Conservation (phyloP, 75 land plant species). For the Chamaecyparis obtusa region DNA sequence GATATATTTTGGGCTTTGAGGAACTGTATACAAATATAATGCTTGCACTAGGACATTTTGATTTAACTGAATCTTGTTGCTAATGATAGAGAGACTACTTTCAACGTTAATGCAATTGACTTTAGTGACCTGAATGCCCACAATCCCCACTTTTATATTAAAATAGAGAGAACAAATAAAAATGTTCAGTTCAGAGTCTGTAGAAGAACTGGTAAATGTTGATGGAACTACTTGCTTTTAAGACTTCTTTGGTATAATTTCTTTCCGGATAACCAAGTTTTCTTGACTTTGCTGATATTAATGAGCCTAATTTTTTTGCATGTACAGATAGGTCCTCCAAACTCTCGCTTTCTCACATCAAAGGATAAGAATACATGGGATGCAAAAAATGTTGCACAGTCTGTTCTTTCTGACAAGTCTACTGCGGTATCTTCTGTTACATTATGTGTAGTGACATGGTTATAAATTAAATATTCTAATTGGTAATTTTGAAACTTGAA, state of each 20-base stretch:
- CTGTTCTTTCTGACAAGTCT: slow-evolving; percentile 83
- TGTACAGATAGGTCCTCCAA: slow-evolving; percentile 84
- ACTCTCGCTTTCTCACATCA: slow-evolving; percentile 50
- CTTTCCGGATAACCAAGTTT: background rate
- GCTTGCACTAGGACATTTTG: background rate
- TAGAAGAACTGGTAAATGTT: background rate
- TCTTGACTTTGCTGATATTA: background rate
- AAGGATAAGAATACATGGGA: slow-evolving; percentile 66
- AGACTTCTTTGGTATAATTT: background rate
- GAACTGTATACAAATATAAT: background rate
- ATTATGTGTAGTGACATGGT: background rate
- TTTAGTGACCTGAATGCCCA: background rate
- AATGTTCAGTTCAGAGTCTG: background rate
- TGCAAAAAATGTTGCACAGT: slow-evolving; percentile 82
- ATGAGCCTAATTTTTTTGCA: background rate
- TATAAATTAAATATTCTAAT: slow-evolving; percentile 8
- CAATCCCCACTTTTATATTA: background rate
- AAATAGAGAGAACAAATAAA: background rate
- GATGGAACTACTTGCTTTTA: background rate
- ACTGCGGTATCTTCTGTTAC: slow-evolving; percentile 49
- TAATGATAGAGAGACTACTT: background rate
- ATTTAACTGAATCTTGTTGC: background rate
- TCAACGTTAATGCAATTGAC: background rate
- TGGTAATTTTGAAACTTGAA: background rate
- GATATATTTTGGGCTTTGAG: slow-evolving; percentile 8